phyloP scores from a whole-genome alignment of 805 yeast species.

The Hanseniaspora pseudoguilliermondii region DNA sequence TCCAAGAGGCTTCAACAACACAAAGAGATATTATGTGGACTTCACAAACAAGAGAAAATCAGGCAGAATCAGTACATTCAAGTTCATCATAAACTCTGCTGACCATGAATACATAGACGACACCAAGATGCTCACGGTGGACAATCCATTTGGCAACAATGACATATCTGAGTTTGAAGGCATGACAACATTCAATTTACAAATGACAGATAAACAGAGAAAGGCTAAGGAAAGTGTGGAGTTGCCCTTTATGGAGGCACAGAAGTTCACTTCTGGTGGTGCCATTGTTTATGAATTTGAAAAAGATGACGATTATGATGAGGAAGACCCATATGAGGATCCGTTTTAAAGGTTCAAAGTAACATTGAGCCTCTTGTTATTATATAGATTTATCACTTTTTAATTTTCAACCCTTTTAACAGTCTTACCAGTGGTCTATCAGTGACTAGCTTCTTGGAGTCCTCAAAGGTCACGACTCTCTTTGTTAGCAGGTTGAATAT shows the following conservation, averaged over 20 bases:
- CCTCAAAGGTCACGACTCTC: slow-evolving; percentile 62
- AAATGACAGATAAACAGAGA: slow-evolving; percentile 62
- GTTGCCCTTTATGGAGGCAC: slow-evolving; percentile 85
- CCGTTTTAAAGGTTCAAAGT: slow-evolving; percentile 49
- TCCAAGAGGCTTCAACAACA: slow-evolving; percentile 44
- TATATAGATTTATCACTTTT: neutral
- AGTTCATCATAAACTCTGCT: slow-evolving; percentile 39
- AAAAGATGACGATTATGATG: slow-evolving; percentile 95
- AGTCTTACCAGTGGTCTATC: slow-evolving; percentile 18
- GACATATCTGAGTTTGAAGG: slow-evolving; percentile 39
- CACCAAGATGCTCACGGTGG: slow-evolving; percentile 20
- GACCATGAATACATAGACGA: slow-evolving; percentile 30
- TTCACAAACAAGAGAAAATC: slow-evolving; percentile 68
- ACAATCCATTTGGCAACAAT: slow-evolving; percentile 15
- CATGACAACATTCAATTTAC: slow-evolving; percentile 77
- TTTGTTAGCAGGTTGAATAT: slow-evolving; percentile 67
- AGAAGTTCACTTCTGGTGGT: slow-evolving; percentile 65
- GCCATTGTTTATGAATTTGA: slow-evolving; percentile 94
- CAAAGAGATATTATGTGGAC: slow-evolving; percentile 28
- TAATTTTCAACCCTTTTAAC: slow-evolving; percentile 12
- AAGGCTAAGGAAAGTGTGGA: slow-evolving; percentile 74
- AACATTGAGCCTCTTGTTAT: neutral
- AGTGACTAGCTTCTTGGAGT: slow-evolving; percentile 32
- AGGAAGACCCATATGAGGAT: slow-evolving; percentile 95
- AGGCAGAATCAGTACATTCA: slow-evolving; percentile 58